Base-by-base conservation (phyloP, 2,329 filamentous ascomycete species). In the Botryosphaeria dothidea region DNA sequence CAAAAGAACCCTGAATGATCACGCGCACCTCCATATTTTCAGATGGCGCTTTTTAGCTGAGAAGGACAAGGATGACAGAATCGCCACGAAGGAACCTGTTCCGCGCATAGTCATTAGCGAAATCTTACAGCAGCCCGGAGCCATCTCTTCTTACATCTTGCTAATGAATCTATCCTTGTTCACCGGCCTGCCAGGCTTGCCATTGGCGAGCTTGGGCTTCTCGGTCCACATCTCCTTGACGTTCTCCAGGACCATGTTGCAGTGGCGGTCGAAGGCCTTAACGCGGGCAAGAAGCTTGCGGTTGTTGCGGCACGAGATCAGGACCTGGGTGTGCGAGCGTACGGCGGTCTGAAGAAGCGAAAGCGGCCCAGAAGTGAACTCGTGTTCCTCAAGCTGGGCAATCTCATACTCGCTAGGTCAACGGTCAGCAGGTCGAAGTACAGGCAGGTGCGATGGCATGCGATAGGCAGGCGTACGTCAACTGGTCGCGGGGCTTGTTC, bases 161-260 rank as follows among this genome's bases (percentile, higher is more conserved):
- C 92, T 96, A 74, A 98, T 95, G 80, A 97, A 97, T 46, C 95
- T 86, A 80, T 99, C 95, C 87, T 98, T 97, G 83, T 99, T 99
- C 68, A 98, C 92, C 49, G 91, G 89, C 73, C 90, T 85, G 64
- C 93, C 93, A 82, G 93, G 93, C 84, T 94, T 95, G 70, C 94
- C 94, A 69, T 89, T 90, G 23, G 91, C 88, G 74, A 92, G 85
- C 67, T 88, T 84, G 56, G 94, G 93, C 64, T 91, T 95, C 82
- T 99, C 95, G 9, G 93, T 97, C 95, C 95, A 99, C 94, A 99
- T 98, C 83, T 99, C 95, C 85, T 96, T 96, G 48, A 96, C 93
- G 71, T 97, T 97, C 84, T 97, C 93, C 54, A 97, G 84, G 3
- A 97, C 92, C 95, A 99, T 98, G 82, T 99, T 99, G 87, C 93